phyloP scores from a whole-genome alignment of 305 asterid genomes.

The Fraxinus sp. region DNA sequence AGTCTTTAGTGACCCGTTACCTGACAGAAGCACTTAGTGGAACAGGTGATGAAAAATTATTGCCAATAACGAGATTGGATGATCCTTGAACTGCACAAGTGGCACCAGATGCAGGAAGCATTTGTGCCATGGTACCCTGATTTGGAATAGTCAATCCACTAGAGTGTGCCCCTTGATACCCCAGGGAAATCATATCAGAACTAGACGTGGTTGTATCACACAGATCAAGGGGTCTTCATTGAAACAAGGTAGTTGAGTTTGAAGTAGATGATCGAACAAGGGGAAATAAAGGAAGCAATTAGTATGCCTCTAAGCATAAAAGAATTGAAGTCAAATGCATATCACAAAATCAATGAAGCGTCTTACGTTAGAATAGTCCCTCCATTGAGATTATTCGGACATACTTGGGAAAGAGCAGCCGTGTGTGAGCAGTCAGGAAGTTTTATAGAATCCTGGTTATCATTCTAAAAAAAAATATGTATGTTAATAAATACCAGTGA shows the following conservation, averaged over 20 bases:
- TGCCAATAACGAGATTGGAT: slow-evolving; percentile 53
- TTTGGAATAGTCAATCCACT: slow-evolving; percentile 50
- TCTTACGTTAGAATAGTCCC: slow-evolving; percentile 73
- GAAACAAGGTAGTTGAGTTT: slow-evolving; percentile 22
- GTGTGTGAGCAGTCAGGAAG: slow-evolving; percentile 73
- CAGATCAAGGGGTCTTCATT: slow-evolving; percentile 77
- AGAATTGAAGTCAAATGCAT: slow-evolving; percentile 14
- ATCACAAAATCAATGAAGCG: slow-evolving; percentile 12
- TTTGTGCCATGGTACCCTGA: slow-evolving; percentile 47
- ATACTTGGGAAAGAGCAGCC: slow-evolving; percentile 63
- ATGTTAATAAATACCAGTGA: slow-evolving; percentile 24
- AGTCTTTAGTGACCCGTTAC: slow-evolving; percentile 39
- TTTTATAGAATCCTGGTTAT: slow-evolving; percentile 65
- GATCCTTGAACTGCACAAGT: slow-evolving; percentile 57
- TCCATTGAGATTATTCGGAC: slow-evolving; percentile 67
- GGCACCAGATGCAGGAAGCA: slow-evolving; percentile 52
- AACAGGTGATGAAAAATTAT: slow-evolving; percentile 50
- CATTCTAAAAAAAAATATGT: slow-evolving; percentile 29
- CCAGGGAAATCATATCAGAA: slow-evolving; percentile 54
- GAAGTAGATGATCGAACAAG: not conserved
- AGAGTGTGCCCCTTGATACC: slow-evolving; percentile 64
- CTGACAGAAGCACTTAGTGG: slow-evolving; percentile 54
- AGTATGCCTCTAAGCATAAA: slow-evolving; percentile 13
- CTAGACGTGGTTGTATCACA: slow-evolving; percentile 50
- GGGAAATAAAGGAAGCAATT: slow-evolving; percentile 7